Evolutionary conservation across 2,329 filamentous ascomycete species (phyloP), one percentile per base, ranked within the genome.

Genomic region (Colletotrichum nymphaeae): DNA sequence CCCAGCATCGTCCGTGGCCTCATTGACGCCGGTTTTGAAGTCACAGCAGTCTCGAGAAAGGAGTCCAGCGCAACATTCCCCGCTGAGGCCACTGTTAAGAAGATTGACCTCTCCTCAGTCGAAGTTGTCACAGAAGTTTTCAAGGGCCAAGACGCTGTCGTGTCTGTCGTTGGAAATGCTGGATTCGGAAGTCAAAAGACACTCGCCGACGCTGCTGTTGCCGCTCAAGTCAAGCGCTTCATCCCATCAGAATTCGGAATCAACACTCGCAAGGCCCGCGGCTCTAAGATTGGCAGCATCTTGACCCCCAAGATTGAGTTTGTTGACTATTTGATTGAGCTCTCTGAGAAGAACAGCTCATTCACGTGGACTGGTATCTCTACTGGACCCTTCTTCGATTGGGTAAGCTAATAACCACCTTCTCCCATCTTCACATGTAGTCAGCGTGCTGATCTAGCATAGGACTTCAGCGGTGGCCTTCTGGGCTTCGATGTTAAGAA

Each of bases 341-440:
- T 75, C 5, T 67, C 75, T 2, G 35, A 72, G 52, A 72, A 75
- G 69, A 67, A 76, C 35, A 67, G 69, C 16, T 74, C 64, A 58
- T 87, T 93, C 74, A 86, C 83, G 35, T 93, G 91, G 91, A 92
- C 89, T 1, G 88, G 84, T 2, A 78, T 93, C 16, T 86, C 90
- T 4, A 88, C 83, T 9, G 89, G 90, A 0, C 81, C 88, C 2
- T 90, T 93, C 79, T 91, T 93, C 78, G 91, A 93, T 77, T 90
- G 87, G 88, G 85, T 87, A 78, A 30, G 81, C 42, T 9, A 19
- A n/a, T 76, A 0, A 28, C 19, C 46, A 12, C 72, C 77, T 67
- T 22, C 12, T 19, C 24, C 22, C 8, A 35, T 35, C 11, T 5
- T 35, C 8, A n/a, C 37, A 22, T 16, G 9, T 6, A 9, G 7